Percentiles rank a stretch among this genome's conserved stretches.
phyloP scores from a whole-genome alignment of 148 eudicot genomes.

The Rhododendron kiyosumense region DNA sequence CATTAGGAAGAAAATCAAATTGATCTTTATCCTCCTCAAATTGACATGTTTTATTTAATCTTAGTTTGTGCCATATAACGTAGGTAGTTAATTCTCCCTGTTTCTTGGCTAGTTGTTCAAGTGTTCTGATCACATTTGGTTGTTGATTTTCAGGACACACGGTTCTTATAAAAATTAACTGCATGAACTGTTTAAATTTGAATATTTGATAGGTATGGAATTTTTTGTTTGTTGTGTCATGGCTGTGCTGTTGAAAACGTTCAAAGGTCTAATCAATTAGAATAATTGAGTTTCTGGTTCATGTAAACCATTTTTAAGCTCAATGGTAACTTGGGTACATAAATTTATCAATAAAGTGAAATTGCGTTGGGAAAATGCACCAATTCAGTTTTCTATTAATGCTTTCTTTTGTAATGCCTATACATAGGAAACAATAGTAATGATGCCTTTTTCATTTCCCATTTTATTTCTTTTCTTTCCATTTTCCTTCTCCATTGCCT shows the following conservation, averaged over 20 bases:
- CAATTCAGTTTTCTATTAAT: neutral
- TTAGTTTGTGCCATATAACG: neutral
- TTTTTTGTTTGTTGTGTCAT: neutral
- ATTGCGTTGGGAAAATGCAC: neutral
- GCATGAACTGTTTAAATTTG: neutral
- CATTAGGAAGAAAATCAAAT: too few relatives aligned
- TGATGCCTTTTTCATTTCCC: neutral
- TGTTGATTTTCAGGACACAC: neutral
- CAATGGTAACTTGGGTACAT: neutral
- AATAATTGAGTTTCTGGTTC: neutral
- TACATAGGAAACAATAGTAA: neutral
- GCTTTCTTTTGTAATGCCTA: neutral
- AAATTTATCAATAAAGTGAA: neutral
- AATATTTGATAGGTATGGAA: neutral
- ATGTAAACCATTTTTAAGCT: neutral
- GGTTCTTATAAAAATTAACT: neutral
- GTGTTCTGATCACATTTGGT: neutral
- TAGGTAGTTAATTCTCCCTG: neutral
- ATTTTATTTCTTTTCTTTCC: neutral
- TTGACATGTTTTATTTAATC: neutral
- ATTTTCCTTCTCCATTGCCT: neutral
- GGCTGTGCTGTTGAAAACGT: neutral
- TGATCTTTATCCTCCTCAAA: too few relatives aligned
- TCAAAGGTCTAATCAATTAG: neutral
- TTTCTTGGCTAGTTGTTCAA: neutral